These are phyloP conservation scores for Tuber melanosporum DNA, from an alignment of 495 filamentous ascomycete genomes.

Conservation along the genomic window DNA sequence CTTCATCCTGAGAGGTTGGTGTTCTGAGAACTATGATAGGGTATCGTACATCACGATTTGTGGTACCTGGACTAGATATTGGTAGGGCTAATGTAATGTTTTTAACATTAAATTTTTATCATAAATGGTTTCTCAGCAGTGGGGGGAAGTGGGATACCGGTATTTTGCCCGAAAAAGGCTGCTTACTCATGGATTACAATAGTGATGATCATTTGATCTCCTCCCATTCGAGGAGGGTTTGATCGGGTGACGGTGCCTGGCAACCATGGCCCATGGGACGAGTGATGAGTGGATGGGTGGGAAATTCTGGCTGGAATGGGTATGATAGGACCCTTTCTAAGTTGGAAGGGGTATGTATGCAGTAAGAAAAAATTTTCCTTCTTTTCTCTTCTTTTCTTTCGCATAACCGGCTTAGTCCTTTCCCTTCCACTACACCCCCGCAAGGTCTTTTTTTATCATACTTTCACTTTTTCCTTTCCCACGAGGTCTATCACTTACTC, in stretches of 20 bases:
- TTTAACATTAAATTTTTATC: no score
- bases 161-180: neutral
- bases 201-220: neutral
- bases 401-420: neutral
- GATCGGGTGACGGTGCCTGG: neutral
- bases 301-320: neutral
- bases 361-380: neutral
- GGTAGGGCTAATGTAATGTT: no score
- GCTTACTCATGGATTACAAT: neutral
- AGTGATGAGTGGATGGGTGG: neutral
- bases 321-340: neutral
- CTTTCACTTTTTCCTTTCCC: neutral
- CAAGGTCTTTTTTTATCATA: neutral
- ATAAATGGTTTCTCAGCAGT: no score
- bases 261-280: neutral
- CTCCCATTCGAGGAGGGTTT: neutral
- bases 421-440: neutral
- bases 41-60: no score
- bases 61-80: no score
- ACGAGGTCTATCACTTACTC: neutral
- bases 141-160: no score
- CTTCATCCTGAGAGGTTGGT: no score
- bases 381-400: neutral
- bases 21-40: no score
- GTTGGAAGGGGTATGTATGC: neutral